Percentiles rank a stretch among this genome's conserved stretches.
Conservation (phyloP, 108 stramenopile species). For the Nitzschia putrida region DNA sequence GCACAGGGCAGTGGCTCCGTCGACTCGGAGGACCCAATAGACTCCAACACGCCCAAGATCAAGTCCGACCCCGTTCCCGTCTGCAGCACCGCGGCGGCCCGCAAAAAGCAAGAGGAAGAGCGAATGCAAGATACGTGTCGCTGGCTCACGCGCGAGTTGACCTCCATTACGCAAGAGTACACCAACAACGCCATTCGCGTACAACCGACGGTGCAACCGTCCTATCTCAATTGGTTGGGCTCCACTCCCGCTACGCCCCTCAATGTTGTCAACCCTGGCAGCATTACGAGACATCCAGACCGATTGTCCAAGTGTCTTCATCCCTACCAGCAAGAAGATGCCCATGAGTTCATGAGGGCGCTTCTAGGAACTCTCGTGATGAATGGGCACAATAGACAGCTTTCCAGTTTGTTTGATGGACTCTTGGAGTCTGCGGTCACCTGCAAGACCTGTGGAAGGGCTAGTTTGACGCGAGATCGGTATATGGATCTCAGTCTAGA, state of each 20-base stretch:
- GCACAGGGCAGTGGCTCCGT: slow-evolving; percentile 67
- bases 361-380: slow-evolving; percentile 80
- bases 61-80: slow-evolving; percentile 12
- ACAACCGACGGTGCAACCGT: background rate
- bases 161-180: slow-evolving; percentile 73
- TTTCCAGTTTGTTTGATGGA: slow-evolving; percentile 85
- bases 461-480: slow-evolving; percentile 76
- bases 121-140: slow-evolving; percentile 52
- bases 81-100: slow-evolving; percentile 10
- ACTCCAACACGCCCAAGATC: background rate
- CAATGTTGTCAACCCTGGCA: slow-evolving; percentile 70
- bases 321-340: slow-evolving; percentile 88
- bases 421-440: slow-evolving; percentile 83
- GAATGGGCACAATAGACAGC: slow-evolving; percentile 78
- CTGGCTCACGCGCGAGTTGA: slow-evolving; percentile 78
- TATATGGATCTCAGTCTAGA: slow-evolving; percentile 89
- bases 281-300: slow-evolving; percentile 78
- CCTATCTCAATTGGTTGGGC: slow-evolving; percentile 23
- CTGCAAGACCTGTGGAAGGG: slow-evolving; percentile 71
- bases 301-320: slow-evolving; percentile 71
- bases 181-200: slow-evolving; percentile 6
- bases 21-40: slow-evolving; percentile 51
- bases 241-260: slow-evolving; percentile 12
- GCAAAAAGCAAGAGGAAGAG: slow-evolving; percentile 38
- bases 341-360: slow-evolving; percentile 83